Percentiles rank a stretch among this genome's conserved stretches.
phyloP scores from a whole-genome alignment of 129 eudicot genomes.

The Ambrosia trifida region DNA sequence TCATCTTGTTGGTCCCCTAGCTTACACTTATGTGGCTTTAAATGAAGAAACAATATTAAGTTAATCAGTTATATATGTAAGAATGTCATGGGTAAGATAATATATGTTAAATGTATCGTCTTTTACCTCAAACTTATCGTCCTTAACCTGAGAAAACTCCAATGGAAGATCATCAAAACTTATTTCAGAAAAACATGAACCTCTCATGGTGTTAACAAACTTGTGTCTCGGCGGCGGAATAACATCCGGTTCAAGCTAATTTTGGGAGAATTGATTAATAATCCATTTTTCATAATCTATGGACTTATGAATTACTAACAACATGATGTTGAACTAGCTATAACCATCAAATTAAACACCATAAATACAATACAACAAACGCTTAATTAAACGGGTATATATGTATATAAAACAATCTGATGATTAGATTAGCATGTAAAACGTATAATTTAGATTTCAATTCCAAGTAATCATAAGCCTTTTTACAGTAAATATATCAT shows the following conservation, averaged over 20 bases:
- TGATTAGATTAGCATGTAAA: too few relatives aligned
- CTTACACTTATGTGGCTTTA: constrained; percentile 16
- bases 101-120: neutral
- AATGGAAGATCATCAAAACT: constrained; percentile 74
- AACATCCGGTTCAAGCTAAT: neutral
- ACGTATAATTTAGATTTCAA: too few relatives aligned
- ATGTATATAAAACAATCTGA: too few relatives aligned
- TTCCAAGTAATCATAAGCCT: too few relatives aligned
- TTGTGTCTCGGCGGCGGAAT: constrained; percentile 42
- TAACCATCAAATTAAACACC: neutral
- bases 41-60: neutral
- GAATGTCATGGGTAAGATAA: neutral
- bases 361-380: neutral
- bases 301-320: too few relatives aligned
- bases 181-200: constrained; percentile 56
- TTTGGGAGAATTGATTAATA: neutral
- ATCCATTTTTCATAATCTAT: neutral
- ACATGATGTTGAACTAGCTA: neutral
- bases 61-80: neutral
- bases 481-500: neutral
- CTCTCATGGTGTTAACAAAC: constrained; percentile 68
- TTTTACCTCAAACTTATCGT: neutral
- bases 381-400: neutral
- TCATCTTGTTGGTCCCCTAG: constrained; percentile 54
- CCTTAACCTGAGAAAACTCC: constrained; percentile 50